Conservation (phyloP, 108 stramenopile species). For the Thalassiosira profunda region DNA sequence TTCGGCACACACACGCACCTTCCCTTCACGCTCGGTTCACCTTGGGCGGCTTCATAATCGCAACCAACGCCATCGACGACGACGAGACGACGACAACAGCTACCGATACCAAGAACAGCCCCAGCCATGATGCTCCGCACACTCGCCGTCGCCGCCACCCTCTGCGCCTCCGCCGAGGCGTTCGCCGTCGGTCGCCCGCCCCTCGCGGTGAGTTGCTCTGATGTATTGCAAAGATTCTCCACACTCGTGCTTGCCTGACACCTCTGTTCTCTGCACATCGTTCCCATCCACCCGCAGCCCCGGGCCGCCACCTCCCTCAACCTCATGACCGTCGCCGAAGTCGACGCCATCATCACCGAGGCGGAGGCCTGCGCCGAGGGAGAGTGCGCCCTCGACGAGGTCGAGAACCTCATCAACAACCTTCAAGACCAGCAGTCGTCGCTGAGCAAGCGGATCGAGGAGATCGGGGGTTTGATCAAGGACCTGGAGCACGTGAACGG, state of each 20-base stretch:
- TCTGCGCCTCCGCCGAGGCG: constrained; percentile 27
- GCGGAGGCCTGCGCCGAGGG: constrained; percentile 63
- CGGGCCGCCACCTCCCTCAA: constrained; percentile 55
- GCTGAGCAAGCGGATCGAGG: constrained; percentile 52
- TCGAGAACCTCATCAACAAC: constrained; percentile 58
- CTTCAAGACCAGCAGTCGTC: constrained; percentile 63
- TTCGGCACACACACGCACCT: too few species aligned
- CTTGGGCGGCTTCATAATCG: too few species aligned
- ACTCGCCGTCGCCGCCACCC: constrained; percentile 32
- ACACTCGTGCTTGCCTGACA: too few species aligned
- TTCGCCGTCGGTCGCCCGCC: constrained; percentile 32
- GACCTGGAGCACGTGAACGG: constrained; percentile 45
- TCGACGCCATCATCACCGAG: constrained; percentile 53
- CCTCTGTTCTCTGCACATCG: too few species aligned
- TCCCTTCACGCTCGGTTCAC: too few species aligned
- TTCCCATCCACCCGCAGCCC: not conserved
- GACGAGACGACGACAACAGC: too few species aligned
- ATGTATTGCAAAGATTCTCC: too few species aligned
- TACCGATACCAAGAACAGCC: not conserved
- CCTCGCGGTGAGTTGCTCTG: not conserved
- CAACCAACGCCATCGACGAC: too few species aligned
- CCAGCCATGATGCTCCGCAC: constrained; percentile 43
- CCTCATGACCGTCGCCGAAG: constrained; percentile 68
- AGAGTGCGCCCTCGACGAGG: constrained; percentile 83
- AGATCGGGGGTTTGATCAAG: constrained; percentile 47